Evolutionary conservation across 768 basidiomycete species (phyloP).

Genomic region (Amanita polypyramis): DNA sequence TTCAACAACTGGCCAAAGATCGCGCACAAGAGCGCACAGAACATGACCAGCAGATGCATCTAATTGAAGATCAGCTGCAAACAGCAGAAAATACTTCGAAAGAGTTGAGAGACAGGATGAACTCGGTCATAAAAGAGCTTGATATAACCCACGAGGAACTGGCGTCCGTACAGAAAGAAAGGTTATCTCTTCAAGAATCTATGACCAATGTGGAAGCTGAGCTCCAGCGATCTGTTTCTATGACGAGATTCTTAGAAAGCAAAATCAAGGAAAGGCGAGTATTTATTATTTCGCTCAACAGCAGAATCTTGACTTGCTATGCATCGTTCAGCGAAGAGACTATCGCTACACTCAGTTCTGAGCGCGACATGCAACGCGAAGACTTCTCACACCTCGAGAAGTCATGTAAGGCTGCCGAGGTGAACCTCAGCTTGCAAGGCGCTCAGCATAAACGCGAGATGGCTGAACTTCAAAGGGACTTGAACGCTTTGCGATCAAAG

Average conservation of each 20-base stretch:
- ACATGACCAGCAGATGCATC: constrained; percentile 18
- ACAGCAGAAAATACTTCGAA: constrained; percentile 22
- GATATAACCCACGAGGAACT: constrained; percentile 26
- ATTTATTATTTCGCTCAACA: constrained; percentile 2
- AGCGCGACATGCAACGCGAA: constrained; percentile 27
- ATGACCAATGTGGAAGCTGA: constrained; percentile 55
- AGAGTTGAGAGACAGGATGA: constrained; percentile 26
- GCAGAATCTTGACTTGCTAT: background rate
- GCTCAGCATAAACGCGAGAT: constrained; percentile 62
- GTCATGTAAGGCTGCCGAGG: constrained; percentile 48
- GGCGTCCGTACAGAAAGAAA: constrained; percentile 37
- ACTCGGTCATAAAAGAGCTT: constrained; percentile 27
- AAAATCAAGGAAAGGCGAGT: constrained; percentile 51
- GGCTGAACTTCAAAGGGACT: constrained; percentile 44
- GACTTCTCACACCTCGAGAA: constrained; percentile 47
- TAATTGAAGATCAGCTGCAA: constrained; percentile 17
- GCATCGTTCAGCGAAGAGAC: constrained; percentile 33
- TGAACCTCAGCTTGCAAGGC: constrained; percentile 51
- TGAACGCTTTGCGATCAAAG: constrained; percentile 38
- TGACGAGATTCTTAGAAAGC: constrained; percentile 51
- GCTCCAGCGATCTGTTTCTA: constrained; percentile 49
- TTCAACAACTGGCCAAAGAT: constrained; percentile 14
- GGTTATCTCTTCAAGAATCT: constrained; percentile 38
- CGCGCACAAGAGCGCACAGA: constrained; percentile 15
- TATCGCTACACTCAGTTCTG: constrained; percentile 27